A percentile compares a stretch with the other conserved stretches of the same genome.
Evolutionary conservation across 2,329 filamentous ascomycete species (phyloP).

Genomic region (Pseudogymnoascus sp.): DNA sequence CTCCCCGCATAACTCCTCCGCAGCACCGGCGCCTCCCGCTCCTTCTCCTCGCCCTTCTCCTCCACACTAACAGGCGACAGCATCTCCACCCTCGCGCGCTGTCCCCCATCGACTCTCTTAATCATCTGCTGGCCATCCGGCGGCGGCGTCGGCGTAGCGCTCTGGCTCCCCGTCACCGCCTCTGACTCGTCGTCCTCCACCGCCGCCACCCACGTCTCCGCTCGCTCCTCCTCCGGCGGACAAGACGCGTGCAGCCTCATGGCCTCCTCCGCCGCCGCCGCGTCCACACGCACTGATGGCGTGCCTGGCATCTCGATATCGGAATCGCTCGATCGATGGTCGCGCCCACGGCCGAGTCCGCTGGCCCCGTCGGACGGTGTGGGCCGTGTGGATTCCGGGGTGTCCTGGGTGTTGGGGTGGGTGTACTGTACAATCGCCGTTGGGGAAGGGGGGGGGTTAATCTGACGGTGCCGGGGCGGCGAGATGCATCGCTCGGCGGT

Average conservation of each 20-base stretch:
- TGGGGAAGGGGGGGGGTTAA: background rate
- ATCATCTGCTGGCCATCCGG: constrained; percentile 30
- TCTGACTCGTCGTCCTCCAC: constrained; percentile 2
- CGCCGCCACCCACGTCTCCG: constrained; percentile 25
- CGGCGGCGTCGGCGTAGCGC: constrained; percentile 11
- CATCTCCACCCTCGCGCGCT: constrained; percentile 17
- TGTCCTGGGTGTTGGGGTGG: background rate
- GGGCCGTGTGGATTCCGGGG: background rate
- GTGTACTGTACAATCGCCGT: constrained; percentile 1
- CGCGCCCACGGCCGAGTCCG: background rate
- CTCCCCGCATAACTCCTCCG: constrained; percentile 25
- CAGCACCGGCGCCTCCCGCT: constrained; percentile 24
- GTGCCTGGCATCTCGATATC: constrained; percentile 5
- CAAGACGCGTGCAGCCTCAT: constrained; percentile 30
- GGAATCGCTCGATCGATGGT: background rate
- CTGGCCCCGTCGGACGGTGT: background rate
- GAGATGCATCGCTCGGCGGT: background rate
- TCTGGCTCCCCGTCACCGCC: background rate
- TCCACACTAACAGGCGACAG: constrained; percentile 30
- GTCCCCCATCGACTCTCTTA: constrained; percentile 32
- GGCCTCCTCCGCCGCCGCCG: background rate
- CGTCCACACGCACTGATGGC: constrained; percentile 2
- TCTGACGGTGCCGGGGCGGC: constrained; percentile 1
- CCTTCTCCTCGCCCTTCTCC: constrained; percentile 30
- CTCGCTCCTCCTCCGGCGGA: constrained; percentile 35